Conservation (phyloP, 345 rosid species). For the Arabidopsis thaliana region DNA sequence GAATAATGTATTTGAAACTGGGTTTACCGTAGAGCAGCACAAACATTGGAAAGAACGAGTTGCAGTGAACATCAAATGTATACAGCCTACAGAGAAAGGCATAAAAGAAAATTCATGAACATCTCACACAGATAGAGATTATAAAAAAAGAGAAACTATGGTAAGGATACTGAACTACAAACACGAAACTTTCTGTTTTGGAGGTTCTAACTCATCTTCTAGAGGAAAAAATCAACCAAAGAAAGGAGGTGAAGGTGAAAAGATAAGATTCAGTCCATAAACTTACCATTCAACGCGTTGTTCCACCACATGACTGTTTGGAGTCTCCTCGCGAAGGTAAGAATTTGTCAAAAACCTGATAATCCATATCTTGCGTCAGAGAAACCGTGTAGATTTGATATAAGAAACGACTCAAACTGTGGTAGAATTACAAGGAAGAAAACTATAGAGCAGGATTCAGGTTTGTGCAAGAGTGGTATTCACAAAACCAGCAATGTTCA, state of each 20-base stretch:
- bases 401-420: slow-evolving; percentile 3
- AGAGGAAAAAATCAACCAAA: not conserved
- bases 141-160: not conserved
- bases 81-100: slow-evolving; percentile 70
- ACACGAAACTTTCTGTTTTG: not conserved
- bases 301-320: slow-evolving; percentile 97
- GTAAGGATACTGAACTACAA: not conserved
- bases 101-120: slow-evolving; percentile 21
- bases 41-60: slow-evolving; percentile 99
- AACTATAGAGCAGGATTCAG: not conserved
- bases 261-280: slow-evolving; percentile 35
- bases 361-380: slow-evolving; percentile 35
- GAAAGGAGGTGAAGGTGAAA: not conserved
- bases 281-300: slow-evolving; percentile 99
- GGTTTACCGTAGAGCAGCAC: slow-evolving; percentile 85
- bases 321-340: slow-evolving; percentile 96
- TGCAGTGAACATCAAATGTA: slow-evolving; percentile 99
- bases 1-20: slow-evolving; percentile 25
- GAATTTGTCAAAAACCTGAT: slow-evolving; percentile 91
- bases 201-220: slow-evolving; percentile 4
- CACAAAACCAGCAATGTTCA: slow-evolving; percentile 18
- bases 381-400: slow-evolving; percentile 10
- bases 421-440: slow-evolving; percentile 1
- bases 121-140: not conserved
- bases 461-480: slow-evolving; percentile 12